phyloP scores from a whole-genome alignment of 345 rosid genomes.

The Diplotaxis tenuifolia region DNA sequence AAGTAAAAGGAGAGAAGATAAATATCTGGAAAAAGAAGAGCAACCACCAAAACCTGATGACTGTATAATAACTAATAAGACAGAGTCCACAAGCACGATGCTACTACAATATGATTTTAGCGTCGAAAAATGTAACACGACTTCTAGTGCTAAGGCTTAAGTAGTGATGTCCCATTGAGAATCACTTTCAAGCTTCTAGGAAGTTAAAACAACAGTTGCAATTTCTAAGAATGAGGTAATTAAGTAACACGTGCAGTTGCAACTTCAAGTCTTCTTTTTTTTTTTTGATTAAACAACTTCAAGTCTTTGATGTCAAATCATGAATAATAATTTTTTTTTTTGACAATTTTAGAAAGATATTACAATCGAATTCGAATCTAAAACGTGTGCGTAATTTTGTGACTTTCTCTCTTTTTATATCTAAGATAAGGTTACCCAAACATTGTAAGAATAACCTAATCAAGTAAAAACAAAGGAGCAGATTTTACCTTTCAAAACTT shows the following conservation, averaged over 20 bases:
- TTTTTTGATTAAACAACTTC: too few relatives aligned
- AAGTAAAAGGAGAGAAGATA: neutral
- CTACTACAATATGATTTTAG: slow-evolving; percentile 25
- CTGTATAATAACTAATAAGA: slow-evolving; percentile 1
- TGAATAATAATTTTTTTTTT: slow-evolving; percentile 10
- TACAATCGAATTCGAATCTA: slow-evolving; percentile 15
- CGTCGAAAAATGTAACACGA: slow-evolving; percentile 9
- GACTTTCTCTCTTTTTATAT: slow-evolving; percentile 21
- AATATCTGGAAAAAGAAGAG: slow-evolving; percentile 2
- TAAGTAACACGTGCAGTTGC: slow-evolving; percentile 26
- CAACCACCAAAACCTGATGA: slow-evolving; percentile 21
- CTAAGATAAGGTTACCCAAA: slow-evolving; percentile 24
- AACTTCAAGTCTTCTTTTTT: slow-evolving; percentile 18
- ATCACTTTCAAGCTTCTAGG: slow-evolving; percentile 17
- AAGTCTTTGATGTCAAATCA: slow-evolving; percentile 24
- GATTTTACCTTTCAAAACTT: slow-evolving; percentile 10
- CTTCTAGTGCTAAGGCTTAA: slow-evolving; percentile 13
- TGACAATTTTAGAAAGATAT: slow-evolving; percentile 1
- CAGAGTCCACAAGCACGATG: slow-evolving; percentile 24
- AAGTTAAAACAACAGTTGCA: slow-evolving; percentile 23
- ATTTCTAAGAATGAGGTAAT: slow-evolving; percentile 8
- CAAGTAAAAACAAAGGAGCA: slow-evolving; percentile 1
- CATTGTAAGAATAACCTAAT: slow-evolving; percentile 9
- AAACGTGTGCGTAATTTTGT: slow-evolving; percentile 11
- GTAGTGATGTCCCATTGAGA: slow-evolving; percentile 34